These are phyloP conservation scores for Linanthus parryae DNA, from an alignment of 148 eudicot genomes.

Conservation along the genomic window DNA sequence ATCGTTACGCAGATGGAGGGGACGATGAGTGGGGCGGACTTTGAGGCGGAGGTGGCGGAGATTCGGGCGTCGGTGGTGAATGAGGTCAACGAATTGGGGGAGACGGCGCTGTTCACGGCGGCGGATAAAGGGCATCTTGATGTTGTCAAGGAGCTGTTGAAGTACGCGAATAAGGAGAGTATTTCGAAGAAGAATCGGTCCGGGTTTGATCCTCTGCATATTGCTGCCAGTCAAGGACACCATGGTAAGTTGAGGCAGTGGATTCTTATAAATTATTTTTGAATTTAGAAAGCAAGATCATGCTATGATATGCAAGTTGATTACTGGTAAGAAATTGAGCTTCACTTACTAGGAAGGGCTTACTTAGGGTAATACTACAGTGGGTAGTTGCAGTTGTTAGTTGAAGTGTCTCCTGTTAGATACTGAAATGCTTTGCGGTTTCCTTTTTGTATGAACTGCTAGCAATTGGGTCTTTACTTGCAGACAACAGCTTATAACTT, in stretches of 20 bases:
- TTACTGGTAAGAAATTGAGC: no score
- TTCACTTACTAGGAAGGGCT: no score
- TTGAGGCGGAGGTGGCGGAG: slow-evolving; percentile 61
- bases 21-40: slow-evolving; percentile 53
- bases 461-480: no score
- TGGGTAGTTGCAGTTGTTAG: no score
- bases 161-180: slow-evolving; percentile 51
- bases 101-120: slow-evolving; percentile 66
- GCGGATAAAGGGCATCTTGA: slow-evolving; percentile 66
- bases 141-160: slow-evolving; percentile 60
- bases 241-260: slow-evolving; percentile 57
- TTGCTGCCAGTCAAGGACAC: slow-evolving; percentile 70
- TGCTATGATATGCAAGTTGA: no score
- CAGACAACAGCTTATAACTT: no score
- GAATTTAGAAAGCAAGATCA: no score
- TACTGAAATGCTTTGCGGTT: no score
- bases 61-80: slow-evolving; percentile 55
- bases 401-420: no score
- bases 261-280: no score
- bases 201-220: slow-evolving; percentile 65
- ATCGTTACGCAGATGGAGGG: slow-evolving; percentile 54
- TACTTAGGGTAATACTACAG: no score
- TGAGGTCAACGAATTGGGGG: slow-evolving; percentile 75
- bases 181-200: slow-evolving; percentile 47
- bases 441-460: no score